phyloP scores from a whole-genome alignment of 306 rosid genomes.

The Urtica urens region DNA sequence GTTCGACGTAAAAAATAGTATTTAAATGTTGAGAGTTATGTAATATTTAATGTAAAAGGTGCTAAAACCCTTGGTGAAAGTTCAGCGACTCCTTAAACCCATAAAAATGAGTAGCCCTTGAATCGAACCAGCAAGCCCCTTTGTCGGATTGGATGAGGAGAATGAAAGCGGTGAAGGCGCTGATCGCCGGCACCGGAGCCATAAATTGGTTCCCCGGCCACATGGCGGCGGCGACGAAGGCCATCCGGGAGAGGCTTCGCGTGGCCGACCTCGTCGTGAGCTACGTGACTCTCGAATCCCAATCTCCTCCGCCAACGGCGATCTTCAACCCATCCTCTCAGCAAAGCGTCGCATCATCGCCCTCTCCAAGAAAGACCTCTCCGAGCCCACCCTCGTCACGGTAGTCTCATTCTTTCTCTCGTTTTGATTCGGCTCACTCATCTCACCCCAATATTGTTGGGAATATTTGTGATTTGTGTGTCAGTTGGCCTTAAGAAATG shows the following conservation, averaged over 20 bases:
- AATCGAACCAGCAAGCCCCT: too few relatives aligned
- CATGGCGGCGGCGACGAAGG: constrained; percentile 83
- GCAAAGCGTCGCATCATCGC: constrained; percentile 63
- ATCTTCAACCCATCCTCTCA: constrained; percentile 58
- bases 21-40: too few relatives aligned
- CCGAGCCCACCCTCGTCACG: constrained; percentile 79
- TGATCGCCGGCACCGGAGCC: constrained; percentile 56
- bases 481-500: too few relatives aligned
- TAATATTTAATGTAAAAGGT: too few relatives aligned
- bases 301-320: constrained; percentile 56
- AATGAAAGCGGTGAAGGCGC: constrained; percentile 41
- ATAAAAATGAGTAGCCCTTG: too few relatives aligned
- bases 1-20: too few relatives aligned
- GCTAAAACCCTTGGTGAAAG: too few relatives aligned
- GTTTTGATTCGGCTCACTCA: neutral
- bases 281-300: constrained; percentile 86
- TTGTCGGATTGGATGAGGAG: constrained; percentile 11
- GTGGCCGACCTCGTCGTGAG: constrained; percentile 75
- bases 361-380: constrained; percentile 75
- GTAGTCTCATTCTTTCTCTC: constrained; percentile 19
- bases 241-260: constrained; percentile 68
- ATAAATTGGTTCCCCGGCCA: constrained; percentile 94
- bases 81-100: too few relatives aligned
- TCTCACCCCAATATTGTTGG: too few relatives aligned
- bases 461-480: too few relatives aligned